These are phyloP conservation scores for Chernovozyma aurita DNA, from an alignment of 1,139 yeast genomes.

Conservation along the genomic window DNA sequence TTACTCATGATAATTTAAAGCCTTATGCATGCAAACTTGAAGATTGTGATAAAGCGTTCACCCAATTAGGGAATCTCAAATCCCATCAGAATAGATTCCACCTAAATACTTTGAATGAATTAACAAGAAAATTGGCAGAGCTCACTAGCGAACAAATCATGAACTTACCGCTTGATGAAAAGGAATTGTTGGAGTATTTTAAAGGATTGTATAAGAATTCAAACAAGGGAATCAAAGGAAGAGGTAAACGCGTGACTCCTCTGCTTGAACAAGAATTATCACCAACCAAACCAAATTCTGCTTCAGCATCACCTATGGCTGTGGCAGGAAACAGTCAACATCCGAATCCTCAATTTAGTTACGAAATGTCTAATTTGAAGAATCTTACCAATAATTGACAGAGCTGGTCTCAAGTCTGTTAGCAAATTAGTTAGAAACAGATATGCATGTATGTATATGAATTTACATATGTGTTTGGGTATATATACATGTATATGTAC, in stretches of 20 bases:
- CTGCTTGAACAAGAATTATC: neutral
- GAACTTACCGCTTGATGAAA: conserved; percentile 55
- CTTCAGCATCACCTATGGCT: neutral
- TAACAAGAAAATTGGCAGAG: conserved; percentile 64
- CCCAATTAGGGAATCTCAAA: conserved; percentile 89
- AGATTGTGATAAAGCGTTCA: conserved; percentile 77
- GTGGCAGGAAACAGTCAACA: neutral
- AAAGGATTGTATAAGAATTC: conserved; percentile 80
- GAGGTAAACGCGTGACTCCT: conserved; percentile 53
- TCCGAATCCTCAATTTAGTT: neutral
- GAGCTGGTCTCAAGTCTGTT: neutral
- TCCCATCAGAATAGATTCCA: conserved; percentile 93
- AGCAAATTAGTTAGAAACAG: too few relatives aligned
- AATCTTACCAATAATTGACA: neutral
- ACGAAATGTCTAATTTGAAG: neutral
- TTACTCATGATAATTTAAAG: conserved; percentile 75
- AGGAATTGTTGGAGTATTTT: conserved; percentile 64
- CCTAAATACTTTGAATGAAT: conserved; percentile 56
- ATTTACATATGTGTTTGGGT: too few relatives aligned
- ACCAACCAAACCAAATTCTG: neutral
- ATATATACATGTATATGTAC: too few relatives aligned
- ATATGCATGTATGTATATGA: too few relatives aligned
- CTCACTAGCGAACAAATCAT: conserved; percentile 44
- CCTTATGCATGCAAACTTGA: conserved; percentile 82
- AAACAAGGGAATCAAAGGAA: conserved; percentile 85